Evolutionary conservation across 2,329 filamentous ascomycete species (phyloP).

Genomic region (Diaporthe vaccinii): DNA sequence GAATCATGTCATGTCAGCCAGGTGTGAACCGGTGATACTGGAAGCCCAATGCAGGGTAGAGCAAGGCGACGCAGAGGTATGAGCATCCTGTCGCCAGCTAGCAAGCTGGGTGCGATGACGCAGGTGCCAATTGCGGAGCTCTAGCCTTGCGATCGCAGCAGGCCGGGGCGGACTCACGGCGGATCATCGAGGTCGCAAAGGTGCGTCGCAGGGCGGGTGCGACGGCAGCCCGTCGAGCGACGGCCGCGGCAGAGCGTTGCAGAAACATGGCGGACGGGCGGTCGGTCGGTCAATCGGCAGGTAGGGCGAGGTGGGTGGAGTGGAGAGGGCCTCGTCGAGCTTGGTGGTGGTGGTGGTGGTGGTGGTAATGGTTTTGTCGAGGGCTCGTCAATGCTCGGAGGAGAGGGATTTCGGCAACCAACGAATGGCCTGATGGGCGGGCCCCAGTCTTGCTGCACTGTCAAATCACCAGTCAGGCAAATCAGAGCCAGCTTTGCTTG

Average conservation of each 20-base stretch:
- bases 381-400: constrained; percentile 37
- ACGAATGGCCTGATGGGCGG: constrained; percentile 39
- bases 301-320: constrained; percentile 33
- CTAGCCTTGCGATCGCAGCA: constrained; percentile 40
- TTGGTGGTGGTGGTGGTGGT: constrained; percentile 43
- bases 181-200: constrained; percentile 72
- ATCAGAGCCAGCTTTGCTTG: constrained; percentile 2
- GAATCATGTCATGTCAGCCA: constrained; percentile 24
- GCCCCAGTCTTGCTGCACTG: constrained; percentile 13
- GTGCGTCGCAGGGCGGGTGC: constrained; percentile 68
- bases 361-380: constrained; percentile 27
- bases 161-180: constrained; percentile 62
- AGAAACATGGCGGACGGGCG: constrained; percentile 68
- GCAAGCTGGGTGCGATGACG: constrained; percentile 29
- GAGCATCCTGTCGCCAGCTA: background rate
- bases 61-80: background rate
- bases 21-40: background rate
- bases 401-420: constrained; percentile 41
- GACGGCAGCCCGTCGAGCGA: constrained; percentile 71
- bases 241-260: constrained; percentile 72
- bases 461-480: constrained; percentile 27
- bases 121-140: constrained; percentile 45
- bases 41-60: background rate
- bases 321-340: constrained; percentile 43
- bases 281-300: constrained; percentile 49